Evolutionary conservation across 768 basidiomycete species (phyloP).

Genomic region (Mycena galericulata): DNA sequence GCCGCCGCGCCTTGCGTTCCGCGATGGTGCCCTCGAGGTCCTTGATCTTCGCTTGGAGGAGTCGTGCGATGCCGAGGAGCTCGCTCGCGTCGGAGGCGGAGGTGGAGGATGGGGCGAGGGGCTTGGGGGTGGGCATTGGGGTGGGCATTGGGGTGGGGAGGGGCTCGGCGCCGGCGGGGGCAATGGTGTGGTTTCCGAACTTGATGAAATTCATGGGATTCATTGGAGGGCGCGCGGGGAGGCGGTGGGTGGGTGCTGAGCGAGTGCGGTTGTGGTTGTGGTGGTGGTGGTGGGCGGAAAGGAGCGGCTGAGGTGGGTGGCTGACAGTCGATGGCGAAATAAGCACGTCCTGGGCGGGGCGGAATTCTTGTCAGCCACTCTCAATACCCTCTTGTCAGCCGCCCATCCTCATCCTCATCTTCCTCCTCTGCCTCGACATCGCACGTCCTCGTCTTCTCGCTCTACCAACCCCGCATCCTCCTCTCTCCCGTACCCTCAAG

Average conservation of each 20-base stretch:
- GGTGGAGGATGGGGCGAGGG: not conserved
- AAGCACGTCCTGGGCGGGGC: not conserved
- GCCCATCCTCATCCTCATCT: too few relatives aligned
- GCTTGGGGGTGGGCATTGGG: not conserved
- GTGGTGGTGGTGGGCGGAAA: slow-evolving; percentile 16
- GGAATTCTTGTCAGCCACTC: slow-evolving; percentile 16
- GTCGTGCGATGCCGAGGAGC: slow-evolving; percentile 4
- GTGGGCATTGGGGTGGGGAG: not conserved
- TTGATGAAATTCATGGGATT: slow-evolving; percentile 30
- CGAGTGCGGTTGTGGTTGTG: not conserved
- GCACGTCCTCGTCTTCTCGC: not conserved
- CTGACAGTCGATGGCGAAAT: slow-evolving; percentile 7
- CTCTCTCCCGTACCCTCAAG: too few relatives aligned
- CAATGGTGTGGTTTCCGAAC: slow-evolving; percentile 28
- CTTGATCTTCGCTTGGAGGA: slow-evolving; percentile 23
- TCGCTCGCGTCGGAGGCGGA: not conserved
- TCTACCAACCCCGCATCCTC: too few relatives aligned
- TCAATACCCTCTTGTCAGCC: not conserved
- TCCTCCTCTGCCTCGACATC: not conserved
- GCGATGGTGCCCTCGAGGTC: slow-evolving; percentile 11
- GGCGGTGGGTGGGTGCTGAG: not conserved
- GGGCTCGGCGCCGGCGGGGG: slow-evolving; percentile 14
- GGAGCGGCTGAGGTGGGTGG: slow-evolving; percentile 17
- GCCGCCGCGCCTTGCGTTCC: slow-evolving; percentile 13
- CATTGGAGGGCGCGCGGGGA: not conserved